Base-by-base conservation (phyloP, 176 grass and related monocot genomes). In the Eragrostis curvula region DNA sequence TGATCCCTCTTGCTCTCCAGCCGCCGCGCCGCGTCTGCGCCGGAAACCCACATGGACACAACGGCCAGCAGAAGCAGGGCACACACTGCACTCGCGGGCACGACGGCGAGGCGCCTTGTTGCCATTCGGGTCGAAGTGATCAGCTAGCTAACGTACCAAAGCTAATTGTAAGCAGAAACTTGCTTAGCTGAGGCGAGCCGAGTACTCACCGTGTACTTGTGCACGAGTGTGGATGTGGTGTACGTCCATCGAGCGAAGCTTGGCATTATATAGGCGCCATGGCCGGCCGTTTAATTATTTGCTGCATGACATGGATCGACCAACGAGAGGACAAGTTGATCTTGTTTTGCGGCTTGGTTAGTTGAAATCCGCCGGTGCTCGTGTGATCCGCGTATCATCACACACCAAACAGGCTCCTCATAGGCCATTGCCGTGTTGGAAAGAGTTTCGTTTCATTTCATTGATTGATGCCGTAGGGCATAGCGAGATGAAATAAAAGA, bases 201-300 rank as follows among this genome's bases (percentile, higher is more conserved):
- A 21, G 52, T 55, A 14, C 15, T 2, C 14, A 3, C 5, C 12
- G 52, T 55, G 47, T 49, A 21, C 52, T 55, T 48, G 42, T 48
- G 57, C 23, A 46, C 16, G 41, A 17, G n/a, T n/a, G n/a, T n/a
- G n/a, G n/a, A 12, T 66, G 5, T 28, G 10, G 59, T 62, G 24
- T 36, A 27, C 56, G 78, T 9, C 3, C 8, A 24, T 20, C 7
- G 48, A 59, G 9, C 12, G 12, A 21, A 55, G 48, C 47, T 27
- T 47, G 3, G 48, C 48, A 27, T 80, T 80, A 43, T 80, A 68
- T 80, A 68, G 64, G 21, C 75, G 17, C 5, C 41, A 29, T 78
- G 73, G 21, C 53, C 75, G 7, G 24, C 42, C 56, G 25, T 20
- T 43, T 2, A n/a, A n/a, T n/a, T n/a, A 17, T 44, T 25, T 59